Evolutionary conservation across 345 rosid genomes (phyloP).

Genomic region (Cochlearia excelsa): DNA sequence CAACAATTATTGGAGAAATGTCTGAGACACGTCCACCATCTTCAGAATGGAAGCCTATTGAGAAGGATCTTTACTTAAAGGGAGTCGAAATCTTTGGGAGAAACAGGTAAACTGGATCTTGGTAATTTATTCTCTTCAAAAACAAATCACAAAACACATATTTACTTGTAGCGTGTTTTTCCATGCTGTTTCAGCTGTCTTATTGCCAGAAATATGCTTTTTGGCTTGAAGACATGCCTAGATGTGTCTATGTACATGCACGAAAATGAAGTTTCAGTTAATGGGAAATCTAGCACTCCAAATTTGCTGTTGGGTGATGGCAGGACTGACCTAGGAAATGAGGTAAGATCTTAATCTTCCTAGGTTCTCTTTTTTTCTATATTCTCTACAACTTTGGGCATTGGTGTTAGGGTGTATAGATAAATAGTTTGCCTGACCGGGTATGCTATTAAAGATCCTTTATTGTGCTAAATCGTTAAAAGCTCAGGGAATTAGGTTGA

Average conservation of each 20-base stretch:
- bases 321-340: constrained; percentile 53
- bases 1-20: constrained; percentile 34
- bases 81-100: constrained; percentile 97
- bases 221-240: constrained; percentile 91
- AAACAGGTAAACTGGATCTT: constrained; percentile 66
- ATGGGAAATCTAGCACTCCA: constrained; percentile 55
- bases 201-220: constrained; percentile 91
- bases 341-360: constrained; percentile 37
- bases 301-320: constrained; percentile 59
- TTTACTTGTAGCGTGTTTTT: constrained; percentile 11
- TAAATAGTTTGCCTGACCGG: constrained; percentile 17
- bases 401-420: not conserved
- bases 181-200: constrained; percentile 69
- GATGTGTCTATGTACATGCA: constrained; percentile 87
- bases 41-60: constrained; percentile 78
- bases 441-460: no score
- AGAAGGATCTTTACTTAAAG: constrained; percentile 84
- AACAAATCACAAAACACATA: constrained; percentile 7
- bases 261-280: constrained; percentile 57
- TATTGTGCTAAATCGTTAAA: not conserved
- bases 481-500: constrained; percentile 15
- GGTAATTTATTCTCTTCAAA: constrained; percentile 18
- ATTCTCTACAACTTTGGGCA: constrained; percentile 12
- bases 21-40: constrained; percentile 42
- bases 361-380: constrained; percentile 9